Base-by-base conservation (phyloP, 345 rosid species). In the Cardamine resedifolia region DNA sequence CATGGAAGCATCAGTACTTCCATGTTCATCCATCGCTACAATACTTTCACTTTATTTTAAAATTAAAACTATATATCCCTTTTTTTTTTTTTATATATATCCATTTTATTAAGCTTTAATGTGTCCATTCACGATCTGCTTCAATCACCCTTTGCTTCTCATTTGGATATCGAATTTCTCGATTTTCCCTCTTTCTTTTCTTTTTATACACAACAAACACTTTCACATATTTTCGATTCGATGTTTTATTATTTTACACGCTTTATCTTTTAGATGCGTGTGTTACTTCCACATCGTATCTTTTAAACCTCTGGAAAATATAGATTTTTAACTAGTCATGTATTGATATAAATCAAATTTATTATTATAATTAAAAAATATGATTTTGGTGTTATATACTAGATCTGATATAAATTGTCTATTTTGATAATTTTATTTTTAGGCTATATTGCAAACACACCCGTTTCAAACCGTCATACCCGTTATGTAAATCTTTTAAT, bases 151-250 rank as follows among this genome's bases (percentile, higher is more conserved):
- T 63, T 76, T 76, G 79, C 79, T 76, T 76, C 76, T 48, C 71
- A 64, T 76, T 70, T 63, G 76, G 79, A 64, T 64, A 76, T 76
- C 76, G 79, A 76, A 76, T 76, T 70, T 76, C 76, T 70, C 61
- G 76, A 56, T 63, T 48, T 59, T 14, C 75, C 23, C 28, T 57
- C 52, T 70, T 70, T 70, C 75, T 68, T 62, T 63, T 27, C 59
- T 62, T 62, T 75, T 61, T 24, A 23, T 61, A 60, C 61, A 67
- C 55, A 58, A 23, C 62, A 3, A 44, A 58, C 43, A 67, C 73
- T 74, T 74, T 68, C 24, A 44, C 21, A 60, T 75, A 36, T 58
- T 44, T 48, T 49, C 18, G 60, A 48, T 58, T 66, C 72, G 3
- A 58, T 73, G 28, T 65, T 56, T 64, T 58, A 57, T 58, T 57